Evolutionary conservation across 2,329 filamentous ascomycete species (phyloP).

Genomic region (Colletotrichum sp.): DNA sequence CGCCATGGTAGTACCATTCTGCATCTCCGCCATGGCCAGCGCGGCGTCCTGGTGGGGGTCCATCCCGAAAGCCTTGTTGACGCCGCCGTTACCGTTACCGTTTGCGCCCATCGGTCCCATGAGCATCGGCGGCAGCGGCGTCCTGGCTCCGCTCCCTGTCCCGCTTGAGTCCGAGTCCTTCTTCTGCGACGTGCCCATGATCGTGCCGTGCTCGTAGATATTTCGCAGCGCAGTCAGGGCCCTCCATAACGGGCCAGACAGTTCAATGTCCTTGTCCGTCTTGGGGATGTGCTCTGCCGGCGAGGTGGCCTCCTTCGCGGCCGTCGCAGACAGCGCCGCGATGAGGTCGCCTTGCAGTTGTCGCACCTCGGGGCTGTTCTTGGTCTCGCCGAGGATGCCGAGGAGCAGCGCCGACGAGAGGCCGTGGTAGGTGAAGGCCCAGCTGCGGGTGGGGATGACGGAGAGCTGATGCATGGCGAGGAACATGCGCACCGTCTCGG

Average conservation of each 20-base stretch:
- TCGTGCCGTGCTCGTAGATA: slow-evolving; percentile 69
- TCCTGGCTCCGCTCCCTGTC: slow-evolving; percentile 49
- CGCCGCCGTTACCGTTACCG: not conserved
- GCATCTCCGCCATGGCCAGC: slow-evolving; percentile 69
- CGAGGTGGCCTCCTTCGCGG: slow-evolving; percentile 64
- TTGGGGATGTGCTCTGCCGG: slow-evolving; percentile 57
- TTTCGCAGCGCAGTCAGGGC: slow-evolving; percentile 67
- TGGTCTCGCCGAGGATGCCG: slow-evolving; percentile 67
- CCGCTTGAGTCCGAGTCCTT: slow-evolving; percentile 52
- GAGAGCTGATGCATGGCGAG: slow-evolving; percentile 72
- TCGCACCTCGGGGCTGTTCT: slow-evolving; percentile 66
- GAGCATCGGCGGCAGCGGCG: slow-evolving; percentile 37
- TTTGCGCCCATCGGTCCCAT: slow-evolving; percentile 25
- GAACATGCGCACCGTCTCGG: slow-evolving; percentile 72
- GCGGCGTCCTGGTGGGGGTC: slow-evolving; percentile 67
- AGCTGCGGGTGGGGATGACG: slow-evolving; percentile 69
- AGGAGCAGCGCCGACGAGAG: slow-evolving; percentile 69
- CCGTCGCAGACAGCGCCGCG: slow-evolving; percentile 66
- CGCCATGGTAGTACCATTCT: slow-evolving; percentile 56
- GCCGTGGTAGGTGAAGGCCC: slow-evolving; percentile 73
- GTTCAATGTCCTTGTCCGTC: slow-evolving; percentile 65
- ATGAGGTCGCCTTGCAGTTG: slow-evolving; percentile 70
- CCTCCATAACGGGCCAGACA: slow-evolving; percentile 65
- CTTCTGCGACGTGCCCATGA: slow-evolving; percentile 53
- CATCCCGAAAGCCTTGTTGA: slow-evolving; percentile 28